Evolutionary conservation across 345 rosid genomes (phyloP).

Genomic region (Arabis alpina): DNA sequence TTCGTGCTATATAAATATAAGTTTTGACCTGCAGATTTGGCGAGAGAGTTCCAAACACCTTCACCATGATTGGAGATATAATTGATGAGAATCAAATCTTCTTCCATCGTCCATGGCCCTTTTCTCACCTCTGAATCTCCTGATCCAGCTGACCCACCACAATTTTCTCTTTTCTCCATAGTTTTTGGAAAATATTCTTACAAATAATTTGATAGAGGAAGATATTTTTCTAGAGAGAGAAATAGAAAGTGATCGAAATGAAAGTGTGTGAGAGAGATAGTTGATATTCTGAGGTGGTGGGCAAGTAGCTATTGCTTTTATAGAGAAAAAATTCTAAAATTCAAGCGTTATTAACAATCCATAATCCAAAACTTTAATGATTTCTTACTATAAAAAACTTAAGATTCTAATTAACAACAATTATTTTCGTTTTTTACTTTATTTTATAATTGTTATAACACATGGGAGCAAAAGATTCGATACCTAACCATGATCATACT

Average conservation of each 20-base stretch:
- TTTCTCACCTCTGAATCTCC: slow-evolving; percentile 78
- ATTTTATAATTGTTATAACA: slow-evolving; percentile 1
- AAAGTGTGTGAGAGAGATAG: slow-evolving; percentile 17
- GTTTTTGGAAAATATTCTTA: slow-evolving; percentile 1
- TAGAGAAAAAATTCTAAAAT: slow-evolving; percentile 20
- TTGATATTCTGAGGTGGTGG: slow-evolving; percentile 28
- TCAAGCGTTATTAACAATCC: not conserved
- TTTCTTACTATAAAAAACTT: not conserved
- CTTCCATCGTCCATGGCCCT: slow-evolving; percentile 96
- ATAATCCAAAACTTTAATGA: slow-evolving; percentile 1
- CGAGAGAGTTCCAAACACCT: slow-evolving; percentile 89
- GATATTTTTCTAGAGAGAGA: slow-evolving; percentile 21
- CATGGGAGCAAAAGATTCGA: slow-evolving; percentile 21
- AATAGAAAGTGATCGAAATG: not conserved
- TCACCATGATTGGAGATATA: slow-evolving; percentile 79
- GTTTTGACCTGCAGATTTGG: slow-evolving; percentile 69
- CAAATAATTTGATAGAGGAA: not conserved
- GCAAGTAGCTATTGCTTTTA: slow-evolving; percentile 34
- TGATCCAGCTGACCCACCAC: slow-evolving; percentile 53
- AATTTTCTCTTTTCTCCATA: slow-evolving; percentile 17
- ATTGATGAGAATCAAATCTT: slow-evolving; percentile 79
- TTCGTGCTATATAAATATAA: not conserved
- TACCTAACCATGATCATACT: slow-evolving; percentile 32
- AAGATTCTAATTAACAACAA: not conserved
- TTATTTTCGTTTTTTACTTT: not conserved